Conservation (phyloP, 2,329 filamentous ascomycete species). For the Mycogone perniciosa region DNA sequence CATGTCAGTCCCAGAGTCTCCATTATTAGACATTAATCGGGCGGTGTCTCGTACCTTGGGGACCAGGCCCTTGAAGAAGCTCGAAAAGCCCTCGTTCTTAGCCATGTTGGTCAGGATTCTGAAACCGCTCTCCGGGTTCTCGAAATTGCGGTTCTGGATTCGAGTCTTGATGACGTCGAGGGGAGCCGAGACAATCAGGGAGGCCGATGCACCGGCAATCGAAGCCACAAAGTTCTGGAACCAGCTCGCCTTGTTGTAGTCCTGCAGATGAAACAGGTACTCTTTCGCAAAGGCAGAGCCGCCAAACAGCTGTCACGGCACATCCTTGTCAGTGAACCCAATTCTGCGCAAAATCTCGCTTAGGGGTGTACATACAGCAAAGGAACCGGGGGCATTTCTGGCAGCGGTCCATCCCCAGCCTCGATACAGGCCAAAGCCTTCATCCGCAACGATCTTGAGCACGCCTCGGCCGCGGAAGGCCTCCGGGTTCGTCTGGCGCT, state of each 20-base stretch:
- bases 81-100: conserved; percentile 74
- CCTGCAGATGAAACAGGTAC: conserved; percentile 79
- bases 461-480: conserved; percentile 93
- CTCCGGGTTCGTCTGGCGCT: conserved; percentile 98
- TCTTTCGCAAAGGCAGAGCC: conserved; percentile 97
- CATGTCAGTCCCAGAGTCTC: conserved; percentile 15
- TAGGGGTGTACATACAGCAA: conserved; percentile 62
- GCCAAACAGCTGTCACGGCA: conserved; percentile 72
- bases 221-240: conserved; percentile 96
- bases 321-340: background rate
- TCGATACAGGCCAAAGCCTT: conserved; percentile 92
- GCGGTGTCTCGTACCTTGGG: conserved; percentile 59
- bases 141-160: conserved; percentile 98
- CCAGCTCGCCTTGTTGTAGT: conserved; percentile 96
- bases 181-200: conserved; percentile 91
- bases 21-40: background rate
- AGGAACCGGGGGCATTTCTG: conserved; percentile 92
- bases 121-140: conserved; percentile 93
- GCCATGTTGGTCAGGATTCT: conserved; percentile 89
- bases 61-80: conserved; percentile 96
- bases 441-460: conserved; percentile 81
- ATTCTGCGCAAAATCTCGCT: background rate
- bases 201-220: conserved; percentile 88
- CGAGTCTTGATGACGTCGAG: conserved; percentile 97
- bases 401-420: conserved; percentile 98